phyloP scores from a whole-genome alignment of 805 yeast species.

The Wickerhamomyces sydowiorum region DNA sequence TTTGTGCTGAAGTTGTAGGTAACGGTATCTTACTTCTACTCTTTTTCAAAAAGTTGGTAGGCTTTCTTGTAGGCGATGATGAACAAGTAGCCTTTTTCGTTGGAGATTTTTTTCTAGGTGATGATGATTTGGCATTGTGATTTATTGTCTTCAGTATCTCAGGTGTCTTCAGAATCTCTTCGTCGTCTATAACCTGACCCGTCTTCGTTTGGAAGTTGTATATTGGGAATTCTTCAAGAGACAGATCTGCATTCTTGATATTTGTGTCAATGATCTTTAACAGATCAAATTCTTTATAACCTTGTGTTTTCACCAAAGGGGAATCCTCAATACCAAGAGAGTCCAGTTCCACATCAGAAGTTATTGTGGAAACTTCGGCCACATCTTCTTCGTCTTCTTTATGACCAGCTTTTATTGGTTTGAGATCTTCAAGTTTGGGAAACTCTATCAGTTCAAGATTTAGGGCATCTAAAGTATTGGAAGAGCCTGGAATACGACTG shows the following conservation, averaged over 20 bases:
- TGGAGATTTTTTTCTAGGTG: not conserved
- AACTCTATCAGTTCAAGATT: not conserved
- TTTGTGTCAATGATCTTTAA: not conserved
- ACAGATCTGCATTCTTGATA: not conserved
- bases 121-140: not conserved
- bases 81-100: not conserved
- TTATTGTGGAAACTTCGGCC: not conserved
- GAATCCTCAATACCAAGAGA: not conserved
- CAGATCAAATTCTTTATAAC: not conserved
- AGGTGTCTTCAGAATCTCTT: not conserved
- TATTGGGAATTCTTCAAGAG: not conserved
- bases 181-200: not conserved
- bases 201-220: not conserved
- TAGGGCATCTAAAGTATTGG: not conserved
- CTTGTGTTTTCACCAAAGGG: not conserved
- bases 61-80: no score
- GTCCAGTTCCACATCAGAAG: not conserved
- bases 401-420: not conserved
- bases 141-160: not conserved
- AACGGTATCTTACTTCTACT: conserved; percentile 17
- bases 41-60: conserved; percentile 5
- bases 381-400: not conserved
- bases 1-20: conserved; percentile 3
- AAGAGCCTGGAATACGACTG: no score
- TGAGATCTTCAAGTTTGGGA: not conserved